phyloP scores from a whole-genome alignment of 2,329 filamentous ascomycete genomes.

The Penicillium sp. region DNA sequence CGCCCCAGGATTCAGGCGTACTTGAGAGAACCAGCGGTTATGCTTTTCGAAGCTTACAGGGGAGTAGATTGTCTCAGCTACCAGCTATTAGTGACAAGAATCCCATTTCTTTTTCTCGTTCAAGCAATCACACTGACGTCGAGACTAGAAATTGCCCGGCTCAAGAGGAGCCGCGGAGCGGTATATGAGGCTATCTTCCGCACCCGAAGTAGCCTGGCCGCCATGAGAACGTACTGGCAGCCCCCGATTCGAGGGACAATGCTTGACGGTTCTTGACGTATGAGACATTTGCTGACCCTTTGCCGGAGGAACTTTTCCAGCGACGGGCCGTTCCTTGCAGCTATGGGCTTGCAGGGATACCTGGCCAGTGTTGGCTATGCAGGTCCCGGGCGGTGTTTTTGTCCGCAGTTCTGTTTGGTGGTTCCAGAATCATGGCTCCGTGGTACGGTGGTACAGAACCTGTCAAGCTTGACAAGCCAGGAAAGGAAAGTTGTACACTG shows the following conservation, averaged over 20 bases:
- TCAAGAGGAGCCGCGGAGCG: not conserved
- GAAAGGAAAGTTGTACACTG: slow-evolving; percentile 6
- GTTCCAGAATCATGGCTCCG: slow-evolving; percentile 15
- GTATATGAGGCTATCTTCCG: not conserved
- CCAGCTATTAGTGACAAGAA: not conserved
- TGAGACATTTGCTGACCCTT: slow-evolving; percentile 18
- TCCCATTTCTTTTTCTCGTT: not conserved
- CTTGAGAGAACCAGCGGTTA: not conserved
- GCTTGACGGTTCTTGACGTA: slow-evolving; percentile 26
- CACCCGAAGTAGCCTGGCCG: not conserved
- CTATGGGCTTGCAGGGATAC: slow-evolving; percentile 1
- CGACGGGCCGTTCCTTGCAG: slow-evolving; percentile 9
- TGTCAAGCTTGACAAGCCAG: not conserved
- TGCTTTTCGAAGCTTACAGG: not conserved
- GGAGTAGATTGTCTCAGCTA: not conserved
- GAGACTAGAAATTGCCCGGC: slow-evolving; percentile 25
- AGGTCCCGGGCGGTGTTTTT: slow-evolving; percentile 1
- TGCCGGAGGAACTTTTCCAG: slow-evolving; percentile 9
- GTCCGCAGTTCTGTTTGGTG: slow-evolving; percentile 15
- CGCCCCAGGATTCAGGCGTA: not conserved
- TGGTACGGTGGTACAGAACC: slow-evolving; percentile 1
- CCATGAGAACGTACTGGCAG: slow-evolving; percentile 3
- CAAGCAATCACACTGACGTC: slow-evolving; percentile 39
- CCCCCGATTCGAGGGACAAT: slow-evolving; percentile 14
- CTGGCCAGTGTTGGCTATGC: slow-evolving; percentile 2